phyloP scores from a whole-genome alignment of 495 filamentous ascomycete genomes.

The Penicillium longicatenatum region DNA sequence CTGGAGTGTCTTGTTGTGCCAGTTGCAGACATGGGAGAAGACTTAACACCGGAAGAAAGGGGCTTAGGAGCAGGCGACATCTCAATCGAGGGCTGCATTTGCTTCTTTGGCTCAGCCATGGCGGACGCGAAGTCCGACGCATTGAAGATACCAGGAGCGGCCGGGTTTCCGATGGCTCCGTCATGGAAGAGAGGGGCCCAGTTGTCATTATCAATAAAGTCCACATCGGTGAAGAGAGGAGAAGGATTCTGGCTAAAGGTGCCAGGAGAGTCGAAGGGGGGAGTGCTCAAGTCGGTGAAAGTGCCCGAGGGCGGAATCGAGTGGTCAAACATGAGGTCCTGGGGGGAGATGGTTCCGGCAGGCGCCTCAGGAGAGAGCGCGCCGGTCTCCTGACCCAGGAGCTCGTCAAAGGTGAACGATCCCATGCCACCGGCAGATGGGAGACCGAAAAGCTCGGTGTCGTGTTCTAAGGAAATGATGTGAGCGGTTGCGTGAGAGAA shows the following conservation, averaged over 20 bases:
- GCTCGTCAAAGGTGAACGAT: slow-evolving; percentile 23
- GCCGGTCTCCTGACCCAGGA: slow-evolving; percentile 18
- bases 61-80: slow-evolving; percentile 49
- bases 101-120: slow-evolving; percentile 34
- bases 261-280: slow-evolving; percentile 73
- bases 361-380: slow-evolving; percentile 24
- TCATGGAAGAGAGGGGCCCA: slow-evolving; percentile 65
- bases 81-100: slow-evolving; percentile 29
- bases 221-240: slow-evolving; percentile 55
- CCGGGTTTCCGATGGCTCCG: slow-evolving; percentile 20
- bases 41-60: slow-evolving; percentile 15
- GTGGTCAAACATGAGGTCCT: slow-evolving; percentile 74
- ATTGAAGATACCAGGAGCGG: slow-evolving; percentile 21
- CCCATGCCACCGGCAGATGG: slow-evolving; percentile 35
- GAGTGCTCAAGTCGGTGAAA: slow-evolving; percentile 84
- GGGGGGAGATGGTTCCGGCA: slow-evolving; percentile 77
- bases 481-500: slow-evolving; percentile 6
- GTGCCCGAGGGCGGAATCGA: slow-evolving; percentile 83
- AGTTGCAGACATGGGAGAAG: slow-evolving; percentile 27
- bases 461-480: slow-evolving; percentile 14
- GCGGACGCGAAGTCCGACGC: slow-evolving; percentile 21
- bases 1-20: slow-evolving; percentile 62
- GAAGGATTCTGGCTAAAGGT: slow-evolving; percentile 71
- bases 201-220: slow-evolving; percentile 35
- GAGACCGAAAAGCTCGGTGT: slow-evolving; percentile 39